These are phyloP conservation scores for Beauveria sp. DNA, from an alignment of 2,329 filamentous ascomycete genomes.

Conservation along the genomic window DNA sequence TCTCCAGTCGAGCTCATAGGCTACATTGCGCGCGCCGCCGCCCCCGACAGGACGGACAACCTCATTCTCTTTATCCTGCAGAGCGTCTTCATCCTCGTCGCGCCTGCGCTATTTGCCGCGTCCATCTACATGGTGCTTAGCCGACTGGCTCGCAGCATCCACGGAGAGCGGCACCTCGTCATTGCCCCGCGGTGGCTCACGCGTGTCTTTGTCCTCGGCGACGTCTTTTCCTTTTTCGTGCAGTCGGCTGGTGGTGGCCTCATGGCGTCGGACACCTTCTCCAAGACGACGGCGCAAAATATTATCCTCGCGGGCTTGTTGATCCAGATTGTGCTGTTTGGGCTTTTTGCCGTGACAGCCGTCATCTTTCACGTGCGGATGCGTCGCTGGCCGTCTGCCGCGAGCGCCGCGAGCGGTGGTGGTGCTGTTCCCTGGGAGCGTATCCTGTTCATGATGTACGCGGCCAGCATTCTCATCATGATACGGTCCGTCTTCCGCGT, in stretches of 20 bases:
- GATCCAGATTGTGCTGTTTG: constrained; percentile 50
- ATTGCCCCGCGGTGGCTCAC: constrained; percentile 37
- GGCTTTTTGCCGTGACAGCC: constrained; percentile 43
- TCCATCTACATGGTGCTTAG: constrained; percentile 44
- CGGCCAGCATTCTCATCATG: constrained; percentile 31
- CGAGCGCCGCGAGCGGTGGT: constrained; percentile 7
- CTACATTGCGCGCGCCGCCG: constrained; percentile 27
- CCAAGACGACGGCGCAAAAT: constrained; percentile 33
- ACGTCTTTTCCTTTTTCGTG: constrained; percentile 44
- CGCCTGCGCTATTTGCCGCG: constrained; percentile 40
- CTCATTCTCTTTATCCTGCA: constrained; percentile 35
- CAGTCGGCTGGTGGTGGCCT: constrained; percentile 39
- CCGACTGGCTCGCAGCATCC: constrained; percentile 32
- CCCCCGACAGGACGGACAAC: constrained; percentile 21
- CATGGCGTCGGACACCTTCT: constrained; percentile 16
- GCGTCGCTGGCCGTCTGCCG: constrained; percentile 14
- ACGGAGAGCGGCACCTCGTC: constrained; percentile 26
- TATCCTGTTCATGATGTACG: constrained; percentile 29
- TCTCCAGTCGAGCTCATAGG: constrained; percentile 36
- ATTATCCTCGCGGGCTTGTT: constrained; percentile 50
- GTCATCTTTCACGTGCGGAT: constrained; percentile 39
- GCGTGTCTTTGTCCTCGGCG: constrained; percentile 46
- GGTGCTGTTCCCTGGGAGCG: constrained; percentile 24
- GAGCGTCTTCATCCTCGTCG: constrained; percentile 35
- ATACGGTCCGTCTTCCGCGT: constrained; percentile 38